A percentile compares a stretch with the other conserved stretches of the same genome.
phyloP scores from a whole-genome alignment of 805 yeast species.

The Hanseniaspora meyeri region DNA sequence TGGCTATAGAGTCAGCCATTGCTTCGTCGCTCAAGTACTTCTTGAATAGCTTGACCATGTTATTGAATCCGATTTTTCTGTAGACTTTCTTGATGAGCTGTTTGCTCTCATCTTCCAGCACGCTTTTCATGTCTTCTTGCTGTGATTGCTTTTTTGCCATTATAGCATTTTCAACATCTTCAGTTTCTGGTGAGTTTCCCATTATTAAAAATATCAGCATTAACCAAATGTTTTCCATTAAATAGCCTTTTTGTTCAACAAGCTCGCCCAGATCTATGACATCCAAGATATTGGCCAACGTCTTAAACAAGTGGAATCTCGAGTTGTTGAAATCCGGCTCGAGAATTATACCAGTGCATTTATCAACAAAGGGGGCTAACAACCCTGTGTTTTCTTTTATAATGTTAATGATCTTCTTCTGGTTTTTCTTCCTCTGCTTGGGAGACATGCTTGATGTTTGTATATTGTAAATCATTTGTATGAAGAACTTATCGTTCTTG shows the following conservation, averaged over 20 bases:
- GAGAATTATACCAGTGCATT: background rate
- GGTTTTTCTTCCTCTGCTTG: background rate
- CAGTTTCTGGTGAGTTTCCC: background rate
- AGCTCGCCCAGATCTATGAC: background rate
- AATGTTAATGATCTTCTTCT: background rate
- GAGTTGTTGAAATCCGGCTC: conserved; percentile 2
- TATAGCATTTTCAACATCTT: background rate
- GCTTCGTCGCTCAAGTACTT: background rate
- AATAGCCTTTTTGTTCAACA: background rate
- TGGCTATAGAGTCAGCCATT: conserved; percentile 3
- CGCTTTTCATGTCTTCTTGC: background rate
- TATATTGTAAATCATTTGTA: background rate
- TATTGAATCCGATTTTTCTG: background rate
- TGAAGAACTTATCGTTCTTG: background rate
- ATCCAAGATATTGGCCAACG: background rate
- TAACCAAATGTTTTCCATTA: conserved; percentile 3
- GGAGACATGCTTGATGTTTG: background rate
- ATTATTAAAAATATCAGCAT: background rate
- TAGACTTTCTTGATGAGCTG: background rate
- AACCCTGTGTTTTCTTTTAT: background rate
- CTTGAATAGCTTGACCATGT: background rate
- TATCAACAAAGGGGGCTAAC: background rate
- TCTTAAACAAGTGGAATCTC: conserved; percentile 6
- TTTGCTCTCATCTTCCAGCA: background rate
- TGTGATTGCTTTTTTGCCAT: background rate